Base-by-base conservation (phyloP, 805 yeast genomes). In the Helenozyma rhizophorensis region DNA sequence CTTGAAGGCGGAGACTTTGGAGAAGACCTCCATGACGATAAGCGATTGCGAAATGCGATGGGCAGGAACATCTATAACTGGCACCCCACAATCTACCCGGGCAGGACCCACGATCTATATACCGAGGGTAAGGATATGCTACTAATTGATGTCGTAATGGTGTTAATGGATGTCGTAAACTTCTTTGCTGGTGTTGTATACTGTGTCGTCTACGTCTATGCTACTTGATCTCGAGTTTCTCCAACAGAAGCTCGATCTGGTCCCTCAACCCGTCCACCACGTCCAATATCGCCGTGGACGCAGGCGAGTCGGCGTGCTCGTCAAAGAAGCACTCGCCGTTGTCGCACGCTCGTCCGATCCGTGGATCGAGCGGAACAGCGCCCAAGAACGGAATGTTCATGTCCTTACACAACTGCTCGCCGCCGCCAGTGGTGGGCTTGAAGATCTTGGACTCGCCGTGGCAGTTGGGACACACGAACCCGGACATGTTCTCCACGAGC, bases 341-440 rank as follows among this genome's bases (percentile, higher is more conserved):
- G 53, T 93, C 99, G 58, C 97, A 88, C 27, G 88, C 72, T 48
- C 70, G 73, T 0, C 97, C 97, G 13, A 93, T 87, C 40, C 97
- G 70, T 10, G 98, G 97, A 60, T 93, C 99, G 26, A 93, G 68
- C 0, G 99, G 99, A 2, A 93, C 96, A 9, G 87, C 72, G 1
- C 99, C 99, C 36, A 93, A 65, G 49, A 83, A 93, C 14, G 83
- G 82, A 11, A 93, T 72, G 10, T 67, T 71, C 55, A 85, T 56
- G 39, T 93, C 99, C 45, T 80, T 62, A 35, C 97, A 93, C 27
- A 93, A 63, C 19, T 78, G 77, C 48, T 76, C 72, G 7, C 97
- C 99, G 14, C 99, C 99, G 11, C 98, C 98, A 0, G 98, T 93
- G 2, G 98, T 93, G 11, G 98, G 86, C 40, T 82, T 80, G 61